Evolutionary conservation across 2,329 filamentous ascomycete genomes (phyloP), one percentile per base, ranked within the genome.

Genomic region (Helotiales sp.): DNA sequence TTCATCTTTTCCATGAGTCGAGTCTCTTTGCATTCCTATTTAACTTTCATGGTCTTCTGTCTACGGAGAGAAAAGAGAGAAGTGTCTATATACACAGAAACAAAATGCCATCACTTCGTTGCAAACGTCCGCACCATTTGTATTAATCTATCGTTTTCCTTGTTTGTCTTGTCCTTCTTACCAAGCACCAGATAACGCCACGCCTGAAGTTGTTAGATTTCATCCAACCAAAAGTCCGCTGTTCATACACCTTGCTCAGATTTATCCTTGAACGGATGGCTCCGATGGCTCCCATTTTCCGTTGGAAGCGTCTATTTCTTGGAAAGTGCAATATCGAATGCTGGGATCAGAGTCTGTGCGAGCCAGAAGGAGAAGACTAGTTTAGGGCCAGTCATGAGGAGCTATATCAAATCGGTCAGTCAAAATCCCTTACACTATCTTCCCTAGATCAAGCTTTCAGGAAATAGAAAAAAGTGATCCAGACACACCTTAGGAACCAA

Each of bases 301-400:
- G 10, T 2, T 26, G 2, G 55, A 47, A 34, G 20, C 13, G 6
- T 61, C 40, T 70, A 75, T 71, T 76, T 72, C 65, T 73, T 75
- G 11, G 74, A 73, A n/a, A 78, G 64, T 13, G 74, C 77, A 57
- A 89, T 88, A 76, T 88, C 92, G 80, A 98, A 98, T 45, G 93
- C 91, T 61, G 96, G 96, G 78, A 99, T 99, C 76, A 99, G 85
- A 32, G 96, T 98, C 85, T 99, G 96, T 66, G 96, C 96, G 78
- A 99, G 89, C 96, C 96, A 99, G 89, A 99, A 99, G 69, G 94
- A 97, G 85, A 99, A 99, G 70, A 98, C 96, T 69, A 99, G 87
- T 87, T 99, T 99, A 71, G 96, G 96, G 26, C 96, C 96, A 17
- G 96, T 99, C 96, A 99, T 99, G 77, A 99, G 87, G 72, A 99